A percentile compares a stretch with the other conserved stretches of the same genome.
Evolutionary conservation across 176 grass and related monocot genomes (phyloP).

Genomic region (Lolium multiflorum): DNA sequence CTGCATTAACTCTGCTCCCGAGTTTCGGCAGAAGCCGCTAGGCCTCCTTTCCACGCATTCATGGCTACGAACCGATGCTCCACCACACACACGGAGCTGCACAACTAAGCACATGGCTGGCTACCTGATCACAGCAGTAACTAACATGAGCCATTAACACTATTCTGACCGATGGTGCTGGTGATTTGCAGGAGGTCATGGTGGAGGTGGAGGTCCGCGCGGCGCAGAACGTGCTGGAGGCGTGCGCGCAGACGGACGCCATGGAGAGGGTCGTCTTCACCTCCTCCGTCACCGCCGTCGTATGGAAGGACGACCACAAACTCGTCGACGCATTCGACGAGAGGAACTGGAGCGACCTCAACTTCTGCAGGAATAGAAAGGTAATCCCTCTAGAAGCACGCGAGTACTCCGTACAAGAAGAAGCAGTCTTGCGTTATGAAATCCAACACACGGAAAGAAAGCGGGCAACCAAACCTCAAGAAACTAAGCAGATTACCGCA

Average conservation of each 20-base stretch:
- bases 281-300: conserved; percentile 87
- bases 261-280: conserved; percentile 93
- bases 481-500: not conserved
- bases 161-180: too few relatives aligned
- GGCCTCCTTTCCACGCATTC: conserved; percentile 34
- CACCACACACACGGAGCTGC: not conserved
- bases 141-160: too few relatives aligned
- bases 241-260: conserved; percentile 76
- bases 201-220: conserved; percentile 84
- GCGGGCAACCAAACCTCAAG: not conserved
- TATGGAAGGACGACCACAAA: conserved; percentile 64
- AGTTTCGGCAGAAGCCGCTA: not conserved
- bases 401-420: too few relatives aligned
- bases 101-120: not conserved
- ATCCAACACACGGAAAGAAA: conserved; percentile 32
- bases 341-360: conserved; percentile 88
- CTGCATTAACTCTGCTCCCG: conserved; percentile 21
- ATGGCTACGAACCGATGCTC: conserved; percentile 6
- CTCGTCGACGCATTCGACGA: conserved; percentile 50
- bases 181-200: conserved; percentile 54
- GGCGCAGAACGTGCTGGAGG: conserved; percentile 96
- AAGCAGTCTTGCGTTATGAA: conserved; percentile 1
- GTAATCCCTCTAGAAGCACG: too few relatives aligned
- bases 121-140: too few relatives aligned
- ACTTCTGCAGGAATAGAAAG: conserved; percentile 78